Base-by-base conservation (phyloP, 768 basidiomycete genomes). In the Pholiota conissans region DNA sequence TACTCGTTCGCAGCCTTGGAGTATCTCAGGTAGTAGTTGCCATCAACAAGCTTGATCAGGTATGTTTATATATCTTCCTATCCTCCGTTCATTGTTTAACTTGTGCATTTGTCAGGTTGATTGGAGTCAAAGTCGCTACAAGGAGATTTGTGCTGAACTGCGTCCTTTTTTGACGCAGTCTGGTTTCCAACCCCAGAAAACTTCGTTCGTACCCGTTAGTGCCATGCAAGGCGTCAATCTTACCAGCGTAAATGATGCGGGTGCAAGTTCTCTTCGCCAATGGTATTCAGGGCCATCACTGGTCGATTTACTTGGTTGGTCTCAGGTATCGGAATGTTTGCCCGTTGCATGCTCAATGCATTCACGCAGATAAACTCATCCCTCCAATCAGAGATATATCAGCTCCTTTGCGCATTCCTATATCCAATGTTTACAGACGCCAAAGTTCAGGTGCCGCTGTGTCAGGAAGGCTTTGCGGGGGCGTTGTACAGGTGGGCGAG, bases 381-480 rank as follows among this genome's bases (percentile, higher is more conserved):
- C 91, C 94, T 0, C 95, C 95, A 0, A 66, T 75, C 7, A 80
- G 95, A 46, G 89, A 94, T 52, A 86, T 95, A 47, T 77, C 80
- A 3, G 79, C 85, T 0, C 88, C 95, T 0, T 71, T 96, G 22
- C 84, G 97, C 34, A 79, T 98, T 45, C 97, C 97, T 0, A 84
- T 98, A 20, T 90, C 94, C 11, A 98, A 99, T 69, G 92, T 98
- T 3, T 98, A 96, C 80, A 95, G 89, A 71, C 90, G 91, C 3
- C 88, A 89, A 66, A 84, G 87, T 14, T 85, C 91, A 2, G 84
- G 90, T 2, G 84, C 84, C 4, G 90, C 86, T 0, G 85, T 98
- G 0, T 83, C 88, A 22, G 97, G 97, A 16, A 77, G 95, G 49
- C 75, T 98, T 42, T 91, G 87, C 65, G 86, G 89, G 40, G 97